These are phyloP conservation scores for Tirmania nivea DNA, from an alignment of 495 filamentous ascomycete genomes.

Conservation along the genomic window DNA sequence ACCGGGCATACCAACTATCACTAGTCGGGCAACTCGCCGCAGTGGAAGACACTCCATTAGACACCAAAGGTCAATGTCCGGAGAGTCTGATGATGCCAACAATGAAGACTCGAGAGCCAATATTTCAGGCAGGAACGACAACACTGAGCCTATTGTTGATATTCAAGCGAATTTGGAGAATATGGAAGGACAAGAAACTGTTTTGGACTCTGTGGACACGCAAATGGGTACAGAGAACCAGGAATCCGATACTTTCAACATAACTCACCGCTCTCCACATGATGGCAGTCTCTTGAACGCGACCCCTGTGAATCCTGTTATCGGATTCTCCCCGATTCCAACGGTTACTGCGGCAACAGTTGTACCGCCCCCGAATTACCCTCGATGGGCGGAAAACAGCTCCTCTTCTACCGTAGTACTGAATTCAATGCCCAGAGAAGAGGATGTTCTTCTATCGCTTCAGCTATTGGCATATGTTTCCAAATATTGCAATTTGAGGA, in stretches of 20 bases:
- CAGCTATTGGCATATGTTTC: constrained; percentile 94
- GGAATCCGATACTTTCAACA: constrained; percentile 80
- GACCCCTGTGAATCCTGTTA: constrained; percentile 35
- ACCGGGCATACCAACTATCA: constrained; percentile 11
- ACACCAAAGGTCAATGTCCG: constrained; percentile 68
- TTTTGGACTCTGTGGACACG: constrained; percentile 55
- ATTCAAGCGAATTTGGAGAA: constrained; percentile 59
- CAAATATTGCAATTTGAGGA: constrained; percentile 89
- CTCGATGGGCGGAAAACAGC: constrained; percentile 53
- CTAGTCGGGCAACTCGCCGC: constrained; percentile 16
- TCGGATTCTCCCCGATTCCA: constrained; percentile 58
- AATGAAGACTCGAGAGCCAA: constrained; percentile 43
- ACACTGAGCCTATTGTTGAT: constrained; percentile 51
- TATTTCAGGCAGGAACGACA: constrained; percentile 38
- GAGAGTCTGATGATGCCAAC: constrained; percentile 71
- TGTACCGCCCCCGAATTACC: constrained; percentile 46
- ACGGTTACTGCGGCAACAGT: constrained; percentile 33
- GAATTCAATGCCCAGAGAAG: constrained; percentile 80
- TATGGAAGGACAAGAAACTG: constrained; percentile 46
- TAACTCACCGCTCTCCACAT: constrained; percentile 70
- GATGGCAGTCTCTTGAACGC: constrained; percentile 72
- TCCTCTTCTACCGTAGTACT: constrained; percentile 41
- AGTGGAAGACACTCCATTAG: constrained; percentile 54
- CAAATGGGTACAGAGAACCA: constrained; percentile 61
- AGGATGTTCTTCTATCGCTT: constrained; percentile 95